These are phyloP conservation scores for Royoungia palumana DNA, from an alignment of 768 basidiomycete genomes.

Conservation along the genomic window DNA sequence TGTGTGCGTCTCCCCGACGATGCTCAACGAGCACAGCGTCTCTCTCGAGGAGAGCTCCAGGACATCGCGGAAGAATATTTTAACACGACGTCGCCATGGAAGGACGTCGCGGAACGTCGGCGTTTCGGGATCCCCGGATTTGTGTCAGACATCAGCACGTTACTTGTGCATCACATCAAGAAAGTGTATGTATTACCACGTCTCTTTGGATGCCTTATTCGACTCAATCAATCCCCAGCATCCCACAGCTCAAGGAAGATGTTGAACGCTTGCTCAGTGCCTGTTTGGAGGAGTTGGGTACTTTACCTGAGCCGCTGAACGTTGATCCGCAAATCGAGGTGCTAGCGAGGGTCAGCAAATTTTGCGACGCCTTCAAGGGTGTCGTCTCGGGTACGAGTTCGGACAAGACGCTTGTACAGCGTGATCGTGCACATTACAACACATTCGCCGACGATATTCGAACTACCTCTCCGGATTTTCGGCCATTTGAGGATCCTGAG, in stretches of 20 bases:
- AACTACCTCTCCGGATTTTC: constrained; percentile 42
- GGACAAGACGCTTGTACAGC: constrained; percentile 37
- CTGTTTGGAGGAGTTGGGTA: constrained; percentile 32
- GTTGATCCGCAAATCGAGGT: constrained; percentile 46
- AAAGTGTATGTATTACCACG: constrained; percentile 39
- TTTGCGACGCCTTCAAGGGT: constrained; percentile 39
- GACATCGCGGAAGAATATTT: constrained; percentile 45
- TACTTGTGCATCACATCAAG: constrained; percentile 53
- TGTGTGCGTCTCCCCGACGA: constrained; percentile 67
- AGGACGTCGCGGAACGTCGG: constrained; percentile 36
- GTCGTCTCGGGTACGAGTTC: constrained; percentile 32
- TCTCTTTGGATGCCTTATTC: background rate
- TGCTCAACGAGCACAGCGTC: constrained; percentile 39
- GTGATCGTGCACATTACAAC: constrained; percentile 31
- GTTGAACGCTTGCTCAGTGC: constrained; percentile 39
- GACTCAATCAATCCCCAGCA: constrained; percentile 32
- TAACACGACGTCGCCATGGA: constrained; percentile 50
- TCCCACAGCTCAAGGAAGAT: constrained; percentile 43
- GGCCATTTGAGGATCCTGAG: constrained; percentile 23
- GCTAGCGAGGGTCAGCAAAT: constrained; percentile 39
- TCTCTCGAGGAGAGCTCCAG: constrained; percentile 38
- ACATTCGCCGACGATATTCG: constrained; percentile 35
- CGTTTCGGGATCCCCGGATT: constrained; percentile 57
- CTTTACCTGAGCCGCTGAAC: constrained; percentile 39
- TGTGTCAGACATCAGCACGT: constrained; percentile 47